phyloP scores from a whole-genome alignment of 2,329 filamentous ascomycete genomes.

The Ceratocystis cubensis region DNA sequence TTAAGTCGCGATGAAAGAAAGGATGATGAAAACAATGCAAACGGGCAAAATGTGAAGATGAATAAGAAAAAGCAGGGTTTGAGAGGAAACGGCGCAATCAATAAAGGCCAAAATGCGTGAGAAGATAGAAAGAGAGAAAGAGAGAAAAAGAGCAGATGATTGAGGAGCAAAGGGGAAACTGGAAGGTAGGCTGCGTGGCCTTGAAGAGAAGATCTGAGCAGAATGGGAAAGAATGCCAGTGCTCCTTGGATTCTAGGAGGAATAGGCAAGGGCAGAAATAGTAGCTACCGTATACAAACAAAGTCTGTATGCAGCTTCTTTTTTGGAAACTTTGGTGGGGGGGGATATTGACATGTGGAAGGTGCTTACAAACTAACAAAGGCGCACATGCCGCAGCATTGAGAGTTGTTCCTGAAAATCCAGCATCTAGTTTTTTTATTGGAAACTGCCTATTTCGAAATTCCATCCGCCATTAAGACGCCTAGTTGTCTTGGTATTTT shows the following conservation, averaged over 20 bases:
- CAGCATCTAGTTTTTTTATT: neutral
- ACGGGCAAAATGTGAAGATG: neutral
- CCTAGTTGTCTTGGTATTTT: neutral
- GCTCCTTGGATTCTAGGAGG: conserved; percentile 1
- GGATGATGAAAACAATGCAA: neutral
- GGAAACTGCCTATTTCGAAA: neutral
- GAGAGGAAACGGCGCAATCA: neutral
- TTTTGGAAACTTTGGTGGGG: neutral
- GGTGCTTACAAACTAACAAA: neutral
- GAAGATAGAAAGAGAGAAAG: neutral
- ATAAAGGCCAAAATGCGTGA: neutral
- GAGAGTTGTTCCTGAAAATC: neutral
- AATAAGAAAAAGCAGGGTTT: neutral
- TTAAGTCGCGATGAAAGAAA: neutral
- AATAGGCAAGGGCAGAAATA: conserved; percentile 10
- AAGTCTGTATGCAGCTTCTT: neutral
- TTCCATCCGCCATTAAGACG: neutral
- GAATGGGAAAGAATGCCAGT: conserved; percentile 11
- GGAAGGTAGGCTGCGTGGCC: neutral
- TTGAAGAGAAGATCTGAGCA: conserved; percentile 4
- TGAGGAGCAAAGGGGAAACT: neutral
- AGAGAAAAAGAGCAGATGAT: neutral
- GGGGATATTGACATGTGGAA: neutral
- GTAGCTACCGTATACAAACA: neutral
- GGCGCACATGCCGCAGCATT: neutral